Evolutionary conservation across 2,329 filamentous ascomycete species (phyloP).

Genomic region (Xylariaceae sp.): DNA sequence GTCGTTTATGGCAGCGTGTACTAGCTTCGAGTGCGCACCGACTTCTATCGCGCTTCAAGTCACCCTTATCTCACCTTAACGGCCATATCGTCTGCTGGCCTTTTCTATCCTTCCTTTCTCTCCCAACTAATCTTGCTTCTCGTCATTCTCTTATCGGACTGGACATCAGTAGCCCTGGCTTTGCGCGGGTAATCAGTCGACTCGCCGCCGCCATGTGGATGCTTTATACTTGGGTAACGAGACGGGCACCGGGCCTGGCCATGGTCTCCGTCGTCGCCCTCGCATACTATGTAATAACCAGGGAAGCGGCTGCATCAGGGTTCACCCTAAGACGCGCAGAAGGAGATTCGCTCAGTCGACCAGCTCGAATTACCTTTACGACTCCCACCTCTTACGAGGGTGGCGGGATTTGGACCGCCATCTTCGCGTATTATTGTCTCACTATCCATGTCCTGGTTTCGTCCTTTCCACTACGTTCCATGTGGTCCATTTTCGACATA

Average conservation of each 20-base stretch:
- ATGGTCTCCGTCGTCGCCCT: constrained; percentile 57
- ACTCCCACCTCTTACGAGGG: constrained; percentile 46
- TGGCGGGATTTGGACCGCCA: constrained; percentile 56
- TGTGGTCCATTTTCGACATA: constrained; percentile 66
- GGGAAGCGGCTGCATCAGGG: constrained; percentile 53
- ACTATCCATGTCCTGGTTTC: constrained; percentile 70
- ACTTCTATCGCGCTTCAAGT: constrained; percentile 33
- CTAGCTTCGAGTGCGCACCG: constrained; percentile 28
- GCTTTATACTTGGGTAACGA: constrained; percentile 60
- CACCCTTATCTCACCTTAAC: constrained; percentile 38
- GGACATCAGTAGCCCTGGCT: constrained; percentile 32
- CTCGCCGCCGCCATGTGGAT: constrained; percentile 53
- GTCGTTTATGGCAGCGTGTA: constrained; percentile 30
- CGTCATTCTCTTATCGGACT: constrained; percentile 24
- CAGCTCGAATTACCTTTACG: constrained; percentile 39
- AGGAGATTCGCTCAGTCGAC: constrained; percentile 47
- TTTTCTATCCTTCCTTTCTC: constrained; percentile 27
- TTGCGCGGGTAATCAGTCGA: constrained; percentile 31
- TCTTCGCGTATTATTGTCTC: constrained; percentile 70
- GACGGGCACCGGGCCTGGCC: constrained; percentile 61
- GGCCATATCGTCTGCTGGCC: constrained; percentile 28
- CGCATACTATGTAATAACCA: constrained; percentile 62
- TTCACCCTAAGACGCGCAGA: constrained; percentile 52
- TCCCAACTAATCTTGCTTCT: constrained; percentile 23
- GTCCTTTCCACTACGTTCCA: constrained; percentile 67